Evolutionary conservation across 2,329 filamentous ascomycete species (phyloP).

Genomic region (Botrytis fragariae): DNA sequence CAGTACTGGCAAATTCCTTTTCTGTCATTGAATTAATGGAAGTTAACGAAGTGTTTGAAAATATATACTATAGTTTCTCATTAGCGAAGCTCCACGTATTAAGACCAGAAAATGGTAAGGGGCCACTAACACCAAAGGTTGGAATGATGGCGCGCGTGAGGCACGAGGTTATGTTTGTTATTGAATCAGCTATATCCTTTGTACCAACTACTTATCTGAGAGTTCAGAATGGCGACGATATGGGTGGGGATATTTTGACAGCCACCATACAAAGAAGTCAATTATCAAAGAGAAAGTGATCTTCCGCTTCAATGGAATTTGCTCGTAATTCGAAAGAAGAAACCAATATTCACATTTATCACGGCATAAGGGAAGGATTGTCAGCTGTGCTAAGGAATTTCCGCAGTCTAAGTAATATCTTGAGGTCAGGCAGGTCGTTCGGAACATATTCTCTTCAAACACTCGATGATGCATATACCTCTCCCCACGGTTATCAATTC

Average conservation of each 20-base stretch:
- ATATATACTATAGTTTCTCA: neutral
- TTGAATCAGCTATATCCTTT: neutral
- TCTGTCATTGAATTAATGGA: neutral
- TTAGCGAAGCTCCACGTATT: neutral
- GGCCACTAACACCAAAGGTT: accelerated
- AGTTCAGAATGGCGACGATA: too few species aligned
- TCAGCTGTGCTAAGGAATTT: neutral
- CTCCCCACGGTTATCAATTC: neutral
- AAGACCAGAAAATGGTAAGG: neutral
- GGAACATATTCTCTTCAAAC: neutral
- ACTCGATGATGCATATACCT: neutral
- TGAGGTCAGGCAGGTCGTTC: neutral
- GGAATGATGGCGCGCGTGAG: neutral
- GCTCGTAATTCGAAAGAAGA: neutral
- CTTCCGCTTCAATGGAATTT: too few species aligned
- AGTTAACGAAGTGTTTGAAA: neutral
- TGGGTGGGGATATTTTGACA: too few species aligned
- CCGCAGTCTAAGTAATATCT: neutral
- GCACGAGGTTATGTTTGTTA: neutral
- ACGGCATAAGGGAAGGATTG: neutral
- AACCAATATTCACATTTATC: accelerated
- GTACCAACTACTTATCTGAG: too few species aligned
- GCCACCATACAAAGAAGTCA: too few species aligned
- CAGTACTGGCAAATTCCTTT: neutral
- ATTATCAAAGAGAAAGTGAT: too few species aligned